Base-by-base conservation (phyloP, 352 stramenopile genomes). In the Globisporangium abappressorium region DNA sequence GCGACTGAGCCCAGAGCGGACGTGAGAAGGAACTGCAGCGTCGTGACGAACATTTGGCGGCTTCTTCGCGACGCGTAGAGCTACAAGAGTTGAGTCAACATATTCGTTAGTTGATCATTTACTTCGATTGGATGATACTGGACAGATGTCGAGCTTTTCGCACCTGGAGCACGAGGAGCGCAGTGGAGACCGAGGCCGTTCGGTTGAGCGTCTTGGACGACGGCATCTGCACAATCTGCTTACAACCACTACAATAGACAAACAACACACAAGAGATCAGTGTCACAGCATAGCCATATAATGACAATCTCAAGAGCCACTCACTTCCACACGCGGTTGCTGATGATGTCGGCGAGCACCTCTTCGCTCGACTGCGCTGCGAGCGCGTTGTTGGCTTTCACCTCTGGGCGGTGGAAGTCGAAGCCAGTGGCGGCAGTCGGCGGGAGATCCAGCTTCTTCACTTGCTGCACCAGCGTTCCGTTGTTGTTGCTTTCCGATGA, bases 1-100 rank as follows among this genome's bases (percentile, higher is more conserved):
- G 87, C 87, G 33, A 93, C 75, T 0, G 83, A 93, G 43, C 82
- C 88, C 38, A 95, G 60, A 9, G 84, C 78, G 4, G 85, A 91
- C 28, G 83, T 71, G 1, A 78, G 65, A 15, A 83, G 64, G 57
- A 93, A 85, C 64, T 91, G 85, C 22, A 87, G 53, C 55, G 89
- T 78, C 11, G 74, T 75, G 6, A 90, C 43, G 49, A 93, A 82
- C 57, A 83, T 77, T 34, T 71, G 83, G 8, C 87, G 83, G 62
- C 85, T 92, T 26, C 74, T 64, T 47, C 74, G 80, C 28, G 85
- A 95, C 47, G 81, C 74, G 68, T 92, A 92, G 24, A 94, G 57
- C 78, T 94, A 66, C 36, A 41, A 36, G 18, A 59, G 28, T 24
- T 51, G n/a, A 18, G 24, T 7, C 28, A 3, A 28, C 4, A 43